Conservation (phyloP, 495 filamentous ascomycete genomes). For the Penicillium roqueforti region DNA sequence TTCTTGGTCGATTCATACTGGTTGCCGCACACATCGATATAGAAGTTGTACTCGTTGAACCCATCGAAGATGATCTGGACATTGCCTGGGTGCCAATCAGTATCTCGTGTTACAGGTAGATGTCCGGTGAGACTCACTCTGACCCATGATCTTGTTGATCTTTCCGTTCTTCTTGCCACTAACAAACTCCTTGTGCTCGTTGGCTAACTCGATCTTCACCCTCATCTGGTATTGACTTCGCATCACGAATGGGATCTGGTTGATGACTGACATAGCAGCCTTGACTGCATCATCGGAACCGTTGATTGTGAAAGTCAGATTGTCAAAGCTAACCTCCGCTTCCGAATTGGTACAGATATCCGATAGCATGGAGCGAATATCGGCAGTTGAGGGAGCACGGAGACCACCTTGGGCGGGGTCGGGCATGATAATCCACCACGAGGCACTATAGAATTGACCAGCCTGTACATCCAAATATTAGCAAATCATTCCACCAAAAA, state of each 20-base stretch:
- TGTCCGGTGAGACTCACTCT: conserved; percentile 55
- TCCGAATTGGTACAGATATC: conserved; percentile 96
- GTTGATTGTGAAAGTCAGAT: conserved; percentile 86
- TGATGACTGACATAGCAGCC: conserved; percentile 84
- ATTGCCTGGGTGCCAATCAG: conserved; percentile 53
- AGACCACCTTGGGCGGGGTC: conserved; percentile 55
- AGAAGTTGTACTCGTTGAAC: conserved; percentile 99
- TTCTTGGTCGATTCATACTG: conserved; percentile 90
- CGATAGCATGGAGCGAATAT: conserved; percentile 84
- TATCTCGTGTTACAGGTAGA: not conserved
- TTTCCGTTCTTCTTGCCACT: conserved; percentile 99
- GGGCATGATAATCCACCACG: conserved; percentile 87
- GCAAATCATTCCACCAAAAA: not conserved
- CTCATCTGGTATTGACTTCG: conserved; percentile 86
- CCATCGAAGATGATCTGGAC: conserved; percentile 99
- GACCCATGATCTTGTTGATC: conserved; percentile 99
- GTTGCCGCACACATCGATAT: conserved; percentile 91
- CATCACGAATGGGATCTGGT: conserved; percentile 84
- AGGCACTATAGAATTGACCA: conserved; percentile 95
- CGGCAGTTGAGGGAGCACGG: conserved; percentile 66
- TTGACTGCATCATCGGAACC: conserved; percentile 96
- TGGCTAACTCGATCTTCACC: conserved; percentile 97
- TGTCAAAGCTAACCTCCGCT: conserved; percentile 90
- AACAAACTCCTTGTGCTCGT: conserved; percentile 99
- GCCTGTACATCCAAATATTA: conserved; percentile 53